phyloP scores from a whole-genome alignment of 352 stramenopile genomes.

The Phytophthora litchii region DNA sequence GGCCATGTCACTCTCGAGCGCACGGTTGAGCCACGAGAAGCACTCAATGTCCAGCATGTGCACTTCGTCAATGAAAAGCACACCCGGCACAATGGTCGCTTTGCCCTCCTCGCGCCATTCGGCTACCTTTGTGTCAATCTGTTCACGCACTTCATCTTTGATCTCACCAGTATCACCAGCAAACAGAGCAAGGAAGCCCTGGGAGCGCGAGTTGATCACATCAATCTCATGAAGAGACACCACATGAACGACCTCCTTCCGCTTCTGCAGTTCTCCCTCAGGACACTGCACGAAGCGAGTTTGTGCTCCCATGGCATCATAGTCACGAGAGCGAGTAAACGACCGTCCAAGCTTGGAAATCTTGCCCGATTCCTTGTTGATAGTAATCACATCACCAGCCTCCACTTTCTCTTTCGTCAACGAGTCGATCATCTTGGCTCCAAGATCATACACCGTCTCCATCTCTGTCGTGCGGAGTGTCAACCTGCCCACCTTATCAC shows the following conservation, averaged over 20 bases:
- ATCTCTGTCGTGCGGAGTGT: constrained; percentile 99
- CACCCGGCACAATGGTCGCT: constrained; percentile 97
- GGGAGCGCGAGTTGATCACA: constrained; percentile 99
- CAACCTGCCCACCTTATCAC: constrained; percentile 91
- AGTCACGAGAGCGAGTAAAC: constrained; percentile 97
- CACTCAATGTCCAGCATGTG: constrained; percentile 99
- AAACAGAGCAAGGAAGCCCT: constrained; percentile 99
- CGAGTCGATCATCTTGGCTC: constrained; percentile 99
- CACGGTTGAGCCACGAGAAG: constrained; percentile 99
- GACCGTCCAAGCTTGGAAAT: constrained; percentile 98
- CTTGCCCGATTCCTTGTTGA: constrained; percentile 99
- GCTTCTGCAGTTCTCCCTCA: constrained; percentile 99
- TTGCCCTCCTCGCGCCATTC: constrained; percentile 97
- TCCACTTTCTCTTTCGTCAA: constrained; percentile 99
- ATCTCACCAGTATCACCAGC: constrained; percentile 99
- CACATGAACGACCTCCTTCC: constrained; percentile 98
- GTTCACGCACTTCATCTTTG: constrained; percentile 98
- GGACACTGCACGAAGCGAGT: constrained; percentile 88
- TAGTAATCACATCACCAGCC: constrained; percentile 99
- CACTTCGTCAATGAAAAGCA: constrained; percentile 99
- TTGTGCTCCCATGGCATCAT: constrained; percentile 97
- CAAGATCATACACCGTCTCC: constrained; percentile 99
- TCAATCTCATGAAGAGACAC: constrained; percentile 99
- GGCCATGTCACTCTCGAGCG: constrained; percentile 97
- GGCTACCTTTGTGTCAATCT: constrained; percentile 98